Conservation (phyloP, 352 stramenopile species). For the Hyaloperonospora brassicae region DNA sequence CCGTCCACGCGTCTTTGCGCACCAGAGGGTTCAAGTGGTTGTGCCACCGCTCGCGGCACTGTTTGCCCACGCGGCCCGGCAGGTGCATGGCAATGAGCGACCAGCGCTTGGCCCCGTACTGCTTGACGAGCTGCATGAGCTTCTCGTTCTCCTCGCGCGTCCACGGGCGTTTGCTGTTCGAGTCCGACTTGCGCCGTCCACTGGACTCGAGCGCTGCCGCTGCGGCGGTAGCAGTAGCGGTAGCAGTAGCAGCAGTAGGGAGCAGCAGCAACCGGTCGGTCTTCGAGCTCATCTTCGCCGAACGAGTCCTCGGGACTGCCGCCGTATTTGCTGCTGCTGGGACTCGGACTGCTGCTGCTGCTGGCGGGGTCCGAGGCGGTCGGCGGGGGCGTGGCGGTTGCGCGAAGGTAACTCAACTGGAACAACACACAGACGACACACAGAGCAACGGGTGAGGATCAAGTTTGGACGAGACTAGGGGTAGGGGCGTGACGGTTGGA, state of each 20-base stretch:
- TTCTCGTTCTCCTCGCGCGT: conserved; percentile 86
- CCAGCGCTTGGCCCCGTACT: conserved; percentile 86
- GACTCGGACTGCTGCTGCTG: conserved; percentile 4
- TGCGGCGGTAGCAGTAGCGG: no score
- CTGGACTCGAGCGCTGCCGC: conserved; percentile 6
- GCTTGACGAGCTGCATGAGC: conserved; percentile 82
- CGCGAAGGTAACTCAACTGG: conserved; percentile 32
- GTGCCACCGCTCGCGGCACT: conserved; percentile 85
- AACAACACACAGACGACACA: background rate
- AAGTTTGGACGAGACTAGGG: background rate
- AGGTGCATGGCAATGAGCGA: conserved; percentile 86
- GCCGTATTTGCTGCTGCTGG: conserved; percentile 27
- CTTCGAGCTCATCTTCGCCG: conserved; percentile 57
- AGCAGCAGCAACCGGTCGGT: conserved; percentile 22
- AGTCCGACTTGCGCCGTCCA: conserved; percentile 50
- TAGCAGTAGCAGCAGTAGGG: no score
- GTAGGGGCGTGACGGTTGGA: no score
- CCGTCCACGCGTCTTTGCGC: conserved; percentile 84
- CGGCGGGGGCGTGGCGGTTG: conserved; percentile 1
- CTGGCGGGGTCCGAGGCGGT: conserved; percentile 16
- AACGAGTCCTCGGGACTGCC: conserved; percentile 47
- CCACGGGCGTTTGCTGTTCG: conserved; percentile 83
- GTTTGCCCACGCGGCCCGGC: conserved; percentile 81
- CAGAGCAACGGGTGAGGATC: background rate
- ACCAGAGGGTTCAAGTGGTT: conserved; percentile 85